Evolutionary conservation across 2,329 filamentous ascomycete genomes (phyloP).

Genomic region (Talaromyces sp.): DNA sequence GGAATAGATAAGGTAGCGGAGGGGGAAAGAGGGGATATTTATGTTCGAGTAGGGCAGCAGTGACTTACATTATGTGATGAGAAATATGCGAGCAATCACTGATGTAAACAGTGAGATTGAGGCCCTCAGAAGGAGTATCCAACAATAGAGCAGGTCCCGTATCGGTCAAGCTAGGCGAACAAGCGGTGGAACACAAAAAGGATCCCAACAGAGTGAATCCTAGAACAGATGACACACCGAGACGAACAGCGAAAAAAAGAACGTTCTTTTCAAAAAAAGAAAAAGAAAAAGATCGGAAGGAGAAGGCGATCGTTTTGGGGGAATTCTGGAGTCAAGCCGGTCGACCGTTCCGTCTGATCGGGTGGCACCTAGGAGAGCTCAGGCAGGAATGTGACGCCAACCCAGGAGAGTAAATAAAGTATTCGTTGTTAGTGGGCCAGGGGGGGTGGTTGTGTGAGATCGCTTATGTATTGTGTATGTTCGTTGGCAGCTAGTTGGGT

Average conservation of each 20-base stretch:
- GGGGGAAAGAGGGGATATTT: constrained; percentile 8
- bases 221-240: constrained; percentile 25
- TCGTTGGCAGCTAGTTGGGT: not conserved
- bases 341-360: constrained; percentile 15
- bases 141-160: not conserved
- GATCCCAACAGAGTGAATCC: constrained; percentile 11
- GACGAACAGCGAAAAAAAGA: constrained; percentile 24
- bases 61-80: constrained; percentile 11
- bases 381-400: constrained; percentile 34
- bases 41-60: not conserved
- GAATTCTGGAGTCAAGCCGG: constrained; percentile 17
- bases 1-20: not conserved
- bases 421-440: constrained; percentile 11
- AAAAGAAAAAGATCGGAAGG: constrained; percentile 19
- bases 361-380: constrained; percentile 23
- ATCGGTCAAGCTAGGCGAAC: constrained; percentile 9
- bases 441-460: constrained; percentile 2
- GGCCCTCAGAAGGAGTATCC: not conserved
- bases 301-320: constrained; percentile 34
- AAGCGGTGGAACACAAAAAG: constrained; percentile 14
- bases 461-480: constrained; percentile 5
- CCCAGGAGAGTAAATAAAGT: constrained; percentile 15
- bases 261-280: constrained; percentile 33
- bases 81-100: constrained; percentile 7
- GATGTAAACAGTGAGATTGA: not conserved